Conservation (phyloP, 306 rosid genomes). For the Clitoria ternatea region DNA sequence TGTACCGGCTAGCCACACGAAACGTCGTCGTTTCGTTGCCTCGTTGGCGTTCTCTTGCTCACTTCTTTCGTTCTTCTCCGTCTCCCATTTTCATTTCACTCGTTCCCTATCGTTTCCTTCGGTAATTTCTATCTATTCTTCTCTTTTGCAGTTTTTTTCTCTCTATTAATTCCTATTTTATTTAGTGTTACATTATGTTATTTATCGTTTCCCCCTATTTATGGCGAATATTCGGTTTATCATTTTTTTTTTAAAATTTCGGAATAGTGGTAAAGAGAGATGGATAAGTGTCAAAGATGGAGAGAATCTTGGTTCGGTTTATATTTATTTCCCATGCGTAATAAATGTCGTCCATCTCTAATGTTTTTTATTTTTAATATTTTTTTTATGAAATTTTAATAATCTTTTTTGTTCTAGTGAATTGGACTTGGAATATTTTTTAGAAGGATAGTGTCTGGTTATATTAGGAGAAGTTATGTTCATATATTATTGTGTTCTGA, state of each 20-base stretch:
- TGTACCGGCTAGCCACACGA: slow-evolving; percentile 57
- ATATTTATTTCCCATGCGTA: not conserved
- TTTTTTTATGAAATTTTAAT: not conserved
- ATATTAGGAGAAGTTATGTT: not conserved
- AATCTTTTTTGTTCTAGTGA: not conserved
- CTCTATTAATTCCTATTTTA: not conserved
- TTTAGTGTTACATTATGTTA: not conserved
- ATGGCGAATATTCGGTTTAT: not conserved
- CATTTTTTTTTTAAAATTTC: too few relatives aligned
- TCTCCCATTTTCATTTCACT: slow-evolving; percentile 30
- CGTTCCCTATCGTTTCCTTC: slow-evolving; percentile 36
- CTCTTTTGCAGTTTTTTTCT: not conserved
- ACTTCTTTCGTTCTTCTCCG: slow-evolving; percentile 37
- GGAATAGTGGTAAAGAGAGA: too few relatives aligned
- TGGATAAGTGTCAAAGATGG: too few relatives aligned
- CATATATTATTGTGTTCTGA: not conserved
- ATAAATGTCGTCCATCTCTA: not conserved
- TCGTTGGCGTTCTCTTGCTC: slow-evolving; percentile 54
- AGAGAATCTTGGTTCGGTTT: not conserved
- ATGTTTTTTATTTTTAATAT: not conserved
- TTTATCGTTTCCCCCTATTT: too few relatives aligned
- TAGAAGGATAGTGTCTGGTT: not conserved
- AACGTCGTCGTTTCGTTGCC: slow-evolving; percentile 49
- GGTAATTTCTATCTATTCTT: slow-evolving; percentile 45
- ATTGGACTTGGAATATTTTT: not conserved